Evolutionary conservation across 2,329 filamentous ascomycete genomes (phyloP), one percentile per base, ranked within the genome.

Genomic region (Pestalotiopsis sp.): DNA sequence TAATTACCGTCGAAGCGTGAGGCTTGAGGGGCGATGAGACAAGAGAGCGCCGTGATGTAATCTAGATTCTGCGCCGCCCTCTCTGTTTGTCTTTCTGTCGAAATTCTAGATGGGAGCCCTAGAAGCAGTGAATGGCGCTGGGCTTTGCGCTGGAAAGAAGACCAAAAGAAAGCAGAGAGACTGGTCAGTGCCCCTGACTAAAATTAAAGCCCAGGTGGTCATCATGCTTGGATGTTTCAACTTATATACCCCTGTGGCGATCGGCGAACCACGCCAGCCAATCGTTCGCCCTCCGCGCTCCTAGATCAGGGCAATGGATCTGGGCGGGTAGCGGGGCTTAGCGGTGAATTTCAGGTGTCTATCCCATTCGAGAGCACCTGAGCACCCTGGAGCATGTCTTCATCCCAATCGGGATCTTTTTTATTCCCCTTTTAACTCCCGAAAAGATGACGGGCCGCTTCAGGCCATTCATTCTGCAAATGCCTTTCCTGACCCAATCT

Each of bases 171-270:
- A 27, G 23, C 59, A 38, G 12, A 20, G n/a, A n/a, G 20, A 9
- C 45, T 36, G 20, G 45, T 58, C 45, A 38, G 27, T 38, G 63
- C 63, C 63, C 63, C 49, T 66, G 63, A 25, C 63, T 66, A 56
- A 66, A 66, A 56, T 66, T 66, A 56, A 66, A 57, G 62, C 59
- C 59, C 36, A 36, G 59, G 25, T 20, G n/a, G 38, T 36, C 27
- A 27, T 36, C 31, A 62, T 62, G 59, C 59, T 36, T 45, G 23
- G 11, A 38, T 66, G 63, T 66, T 66, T 66, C 63, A 66, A 52
- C 45, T 52, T 56, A 31, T 66, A 20, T 38, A 56, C 23, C n/a
- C 41, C 38, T 25, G 38, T 23, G 40, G 20, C 49, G 41, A 45
- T 45, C 23, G 17, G 7, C 36, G 25, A 20, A n/a, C n/a, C 12